Percentiles rank a stretch among this genome's conserved stretches.
Evolutionary conservation across 176 grass and related monocot genomes (phyloP).

Genomic region (Oryza glaberrima): DNA sequence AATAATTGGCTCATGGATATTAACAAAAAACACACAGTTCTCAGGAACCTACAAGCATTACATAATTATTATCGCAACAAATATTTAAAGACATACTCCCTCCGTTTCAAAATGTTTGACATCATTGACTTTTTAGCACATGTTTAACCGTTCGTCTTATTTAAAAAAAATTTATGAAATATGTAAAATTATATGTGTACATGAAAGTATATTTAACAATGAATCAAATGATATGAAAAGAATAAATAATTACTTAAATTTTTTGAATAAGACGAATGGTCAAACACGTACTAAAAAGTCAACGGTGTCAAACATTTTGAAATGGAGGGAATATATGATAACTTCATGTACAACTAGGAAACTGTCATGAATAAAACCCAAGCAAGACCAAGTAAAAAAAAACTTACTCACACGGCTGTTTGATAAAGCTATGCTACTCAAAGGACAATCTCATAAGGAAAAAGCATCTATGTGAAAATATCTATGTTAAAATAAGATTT

Average conservation of each 20-base stretch:
- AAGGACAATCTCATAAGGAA: slow-evolving; percentile 23
- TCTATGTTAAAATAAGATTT: not conserved
- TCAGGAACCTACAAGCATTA: slow-evolving; percentile 71
- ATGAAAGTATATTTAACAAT: too few relatives aligned
- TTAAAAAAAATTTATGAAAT: too few relatives aligned
- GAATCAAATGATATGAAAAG: too few relatives aligned
- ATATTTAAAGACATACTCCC: not conserved
- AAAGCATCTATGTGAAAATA: slow-evolving; percentile 15
- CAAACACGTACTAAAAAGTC: too few relatives aligned
- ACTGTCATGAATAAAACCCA: slow-evolving; percentile 25
- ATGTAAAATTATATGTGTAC: too few relatives aligned
- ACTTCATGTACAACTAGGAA: not conserved
- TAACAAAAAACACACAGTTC: slow-evolving; percentile 88
- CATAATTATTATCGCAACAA: slow-evolving; percentile 5
- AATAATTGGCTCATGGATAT: slow-evolving; percentile 93
- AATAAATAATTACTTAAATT: too few relatives aligned
- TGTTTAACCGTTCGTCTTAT: too few relatives aligned
- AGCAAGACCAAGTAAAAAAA: slow-evolving; percentile 18
- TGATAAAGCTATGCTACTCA: slow-evolving; percentile 26
- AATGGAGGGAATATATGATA: not conserved
- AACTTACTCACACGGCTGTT: not conserved
- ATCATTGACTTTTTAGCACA: too few relatives aligned
- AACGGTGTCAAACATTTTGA: too few relatives aligned
- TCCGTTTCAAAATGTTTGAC: too few relatives aligned
- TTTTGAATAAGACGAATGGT: too few relatives aligned